A percentile compares a stretch with the other conserved stretches of the same genome.
Evolutionary conservation across 2,329 filamentous ascomycete species (phyloP).

Genomic region (Hypoxylon sp.): DNA sequence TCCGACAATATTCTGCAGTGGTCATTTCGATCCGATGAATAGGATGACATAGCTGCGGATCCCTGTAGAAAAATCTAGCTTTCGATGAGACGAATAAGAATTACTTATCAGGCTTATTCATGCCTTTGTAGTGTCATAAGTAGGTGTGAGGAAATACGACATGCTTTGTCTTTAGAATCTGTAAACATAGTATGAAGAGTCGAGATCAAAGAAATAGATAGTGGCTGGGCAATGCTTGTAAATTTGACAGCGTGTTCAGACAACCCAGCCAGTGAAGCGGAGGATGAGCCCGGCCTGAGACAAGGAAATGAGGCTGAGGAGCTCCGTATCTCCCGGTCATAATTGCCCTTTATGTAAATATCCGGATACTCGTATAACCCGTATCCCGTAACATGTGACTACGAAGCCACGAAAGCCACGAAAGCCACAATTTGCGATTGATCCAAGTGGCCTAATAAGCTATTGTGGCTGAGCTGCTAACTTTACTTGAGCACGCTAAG

Average conservation of each 20-base stretch:
- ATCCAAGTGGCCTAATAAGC: not conserved
- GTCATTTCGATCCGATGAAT: not conserved
- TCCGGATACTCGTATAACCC: not conserved
- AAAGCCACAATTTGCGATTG: conserved; percentile 15
- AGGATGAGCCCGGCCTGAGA: not conserved
- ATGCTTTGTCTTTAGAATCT: not conserved
- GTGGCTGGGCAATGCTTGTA: not conserved
- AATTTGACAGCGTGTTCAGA: not conserved
- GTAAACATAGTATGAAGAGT: not conserved
- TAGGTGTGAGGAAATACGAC: not conserved
- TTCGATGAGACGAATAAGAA: not conserved
- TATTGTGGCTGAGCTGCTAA: conserved; percentile 7
- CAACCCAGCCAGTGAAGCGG: not conserved
- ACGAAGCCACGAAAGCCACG: conserved; percentile 28
- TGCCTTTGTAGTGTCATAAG: not conserved
- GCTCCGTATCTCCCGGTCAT: conserved; percentile 12
- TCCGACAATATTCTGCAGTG: not conserved
- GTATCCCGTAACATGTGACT: conserved; percentile 14
- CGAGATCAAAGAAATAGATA: not conserved
- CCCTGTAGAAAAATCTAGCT: not conserved
- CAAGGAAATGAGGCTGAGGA: conserved; percentile 18
- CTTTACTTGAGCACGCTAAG: conserved; percentile 5
- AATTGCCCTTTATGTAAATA: not conserved
- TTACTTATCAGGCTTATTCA: not conserved
- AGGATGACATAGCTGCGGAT: not conserved